Percentiles rank a stretch among this genome's conserved stretches.
These are phyloP conservation scores for Potentilla sterilis DNA, from an alignment of 306 rosid genomes.

Conservation along the genomic window DNA sequence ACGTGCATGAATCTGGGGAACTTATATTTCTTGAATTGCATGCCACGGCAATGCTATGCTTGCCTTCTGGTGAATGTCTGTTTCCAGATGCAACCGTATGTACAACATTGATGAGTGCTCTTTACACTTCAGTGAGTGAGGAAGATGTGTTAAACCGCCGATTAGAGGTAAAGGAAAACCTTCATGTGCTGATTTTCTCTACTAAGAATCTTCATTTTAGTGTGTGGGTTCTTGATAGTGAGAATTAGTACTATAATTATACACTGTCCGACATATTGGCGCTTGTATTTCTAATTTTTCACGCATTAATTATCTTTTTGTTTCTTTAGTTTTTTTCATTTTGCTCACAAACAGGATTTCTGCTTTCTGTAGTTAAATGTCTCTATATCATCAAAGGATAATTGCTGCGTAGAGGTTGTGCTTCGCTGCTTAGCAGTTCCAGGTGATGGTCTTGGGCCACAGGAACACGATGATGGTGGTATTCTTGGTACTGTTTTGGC, in stretches of 20 bases:
- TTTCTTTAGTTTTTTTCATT: conserved; percentile 16
- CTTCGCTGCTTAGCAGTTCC: conserved; percentile 80
- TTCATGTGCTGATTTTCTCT: neutral
- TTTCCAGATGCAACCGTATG: conserved; percentile 89
- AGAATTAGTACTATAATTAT: neutral
- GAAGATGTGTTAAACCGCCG: conserved; percentile 64
- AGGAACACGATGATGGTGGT: conserved; percentile 68
- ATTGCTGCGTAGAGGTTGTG: conserved; percentile 74
- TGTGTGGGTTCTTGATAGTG: conserved; percentile 3
- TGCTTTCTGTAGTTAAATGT: conserved; percentile 58
- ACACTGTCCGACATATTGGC: neutral
- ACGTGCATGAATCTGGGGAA: conserved; percentile 46
- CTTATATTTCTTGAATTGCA: conserved; percentile 81
- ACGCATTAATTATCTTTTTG: neutral
- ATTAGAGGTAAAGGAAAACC: conserved; percentile 47
- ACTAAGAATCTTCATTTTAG: neutral
- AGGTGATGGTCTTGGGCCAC: conserved; percentile 84
- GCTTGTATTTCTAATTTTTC: conserved; percentile 18
- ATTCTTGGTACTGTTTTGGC: conserved; percentile 71
- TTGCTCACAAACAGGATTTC: conserved; percentile 24
- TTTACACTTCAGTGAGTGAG: conserved; percentile 68
- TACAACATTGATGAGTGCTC: conserved; percentile 76
- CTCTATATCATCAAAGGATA: conserved; percentile 64
- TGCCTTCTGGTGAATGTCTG: conserved; percentile 91
- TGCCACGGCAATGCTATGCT: conserved; percentile 88